A percentile compares a stretch with the other conserved stretches of the same genome.
phyloP scores from a whole-genome alignment of 2,329 filamentous ascomycete species.

The Sporothrix pseudoabietina region DNA sequence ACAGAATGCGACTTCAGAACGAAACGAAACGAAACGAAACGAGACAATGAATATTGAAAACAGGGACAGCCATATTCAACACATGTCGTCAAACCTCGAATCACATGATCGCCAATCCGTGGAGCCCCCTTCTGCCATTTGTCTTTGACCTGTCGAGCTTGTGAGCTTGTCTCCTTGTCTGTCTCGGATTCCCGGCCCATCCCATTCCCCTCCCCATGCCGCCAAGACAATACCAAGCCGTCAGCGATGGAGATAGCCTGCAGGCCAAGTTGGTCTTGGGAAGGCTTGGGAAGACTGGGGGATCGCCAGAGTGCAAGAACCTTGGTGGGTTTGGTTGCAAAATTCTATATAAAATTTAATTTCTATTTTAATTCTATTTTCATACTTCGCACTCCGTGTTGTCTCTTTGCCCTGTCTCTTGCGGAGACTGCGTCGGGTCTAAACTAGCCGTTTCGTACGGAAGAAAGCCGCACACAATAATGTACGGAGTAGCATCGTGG shows the following conservation, averaged over 20 bases:
- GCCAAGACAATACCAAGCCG: slow-evolving; percentile 26
- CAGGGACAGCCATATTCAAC: not conserved
- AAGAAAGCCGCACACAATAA: not conserved
- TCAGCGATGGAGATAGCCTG: slow-evolving; percentile 23
- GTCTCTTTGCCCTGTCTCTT: not conserved
- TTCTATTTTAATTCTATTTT: not conserved
- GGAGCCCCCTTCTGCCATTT: not conserved
- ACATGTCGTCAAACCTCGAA: not conserved
- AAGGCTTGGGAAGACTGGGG: not conserved
- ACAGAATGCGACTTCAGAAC: not conserved
- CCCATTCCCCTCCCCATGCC: not conserved
- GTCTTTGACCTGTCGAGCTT: not conserved
- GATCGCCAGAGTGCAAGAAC: not conserved
- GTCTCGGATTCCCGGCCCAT: not conserved
- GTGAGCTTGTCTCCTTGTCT: slow-evolving; percentile 9
- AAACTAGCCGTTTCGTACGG: not conserved
- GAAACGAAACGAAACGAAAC: slow-evolving; percentile 17
- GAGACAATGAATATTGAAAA: not conserved
- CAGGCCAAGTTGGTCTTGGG: not conserved
- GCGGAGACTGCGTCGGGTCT: not conserved
- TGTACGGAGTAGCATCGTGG: not conserved
- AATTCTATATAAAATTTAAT: slow-evolving; percentile 3
- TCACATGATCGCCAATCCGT: slow-evolving; percentile 10
- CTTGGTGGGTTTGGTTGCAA: not conserved
- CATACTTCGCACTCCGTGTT: no score